These are phyloP conservation scores for Trichothecium sympodiale DNA, from an alignment of 2,329 filamentous ascomycete species.

Conservation along the genomic window DNA sequence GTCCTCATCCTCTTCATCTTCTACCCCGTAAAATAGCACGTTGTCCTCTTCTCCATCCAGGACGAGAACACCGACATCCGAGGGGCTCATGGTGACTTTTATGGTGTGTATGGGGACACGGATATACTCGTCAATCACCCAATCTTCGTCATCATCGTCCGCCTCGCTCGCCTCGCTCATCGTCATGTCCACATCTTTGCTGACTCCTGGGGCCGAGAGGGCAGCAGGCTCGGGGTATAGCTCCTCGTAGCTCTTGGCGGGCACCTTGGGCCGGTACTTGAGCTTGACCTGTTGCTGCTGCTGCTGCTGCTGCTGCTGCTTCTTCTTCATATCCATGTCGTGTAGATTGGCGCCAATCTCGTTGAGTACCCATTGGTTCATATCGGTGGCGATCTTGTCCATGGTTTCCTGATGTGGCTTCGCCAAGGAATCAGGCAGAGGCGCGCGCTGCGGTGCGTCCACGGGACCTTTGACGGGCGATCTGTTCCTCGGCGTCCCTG, in stretches of 20 bases:
- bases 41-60: constrained; percentile 48
- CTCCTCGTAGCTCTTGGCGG: constrained; percentile 42
- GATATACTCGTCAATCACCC: constrained; percentile 54
- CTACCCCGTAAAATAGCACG: constrained; percentile 48
- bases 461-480: constrained; percentile 10
- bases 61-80: constrained; percentile 44
- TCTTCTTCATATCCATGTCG: constrained; percentile 30
- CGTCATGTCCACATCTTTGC: constrained; percentile 19
- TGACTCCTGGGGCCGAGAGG: constrained; percentile 1
- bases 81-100: constrained; percentile 31
- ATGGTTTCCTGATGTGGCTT: constrained; percentile 29
- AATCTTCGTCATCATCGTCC: constrained; percentile 38
- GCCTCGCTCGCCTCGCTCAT: constrained; percentile 27
- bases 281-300: constrained; percentile 16
- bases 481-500: constrained; percentile 15
- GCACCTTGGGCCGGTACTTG: constrained; percentile 46
- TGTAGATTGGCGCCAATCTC: constrained; percentile 45
- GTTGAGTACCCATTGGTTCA: constrained; percentile 47
- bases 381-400: constrained; percentile 39
- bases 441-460: constrained; percentile 10
- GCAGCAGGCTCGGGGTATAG: constrained; percentile 34
- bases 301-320: constrained; percentile 18
- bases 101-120: constrained; percentile 44
- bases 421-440: constrained; percentile 21
- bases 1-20: constrained; percentile 52